A percentile compares a stretch with the other conserved stretches of the same genome.
These are phyloP conservation scores for Lecanoromycetidae sp. DNA, from an alignment of 2,329 filamentous ascomycete species.

Conservation along the genomic window DNA sequence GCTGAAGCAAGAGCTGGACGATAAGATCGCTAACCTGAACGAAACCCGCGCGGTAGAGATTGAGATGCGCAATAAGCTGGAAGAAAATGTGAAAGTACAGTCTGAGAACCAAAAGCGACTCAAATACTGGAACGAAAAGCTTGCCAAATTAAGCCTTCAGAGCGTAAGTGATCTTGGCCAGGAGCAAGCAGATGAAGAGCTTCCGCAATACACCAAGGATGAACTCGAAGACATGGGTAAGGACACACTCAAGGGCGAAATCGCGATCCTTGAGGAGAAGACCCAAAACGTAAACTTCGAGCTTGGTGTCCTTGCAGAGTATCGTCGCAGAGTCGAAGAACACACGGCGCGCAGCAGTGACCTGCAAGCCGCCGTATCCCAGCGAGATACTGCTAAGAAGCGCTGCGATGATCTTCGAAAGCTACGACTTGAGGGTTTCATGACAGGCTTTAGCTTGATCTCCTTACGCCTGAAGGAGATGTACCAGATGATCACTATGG, in stretches of 20 bases:
- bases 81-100: slow-evolving; percentile 86
- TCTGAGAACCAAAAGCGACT: slow-evolving; percentile 74
- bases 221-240: slow-evolving; percentile 54
- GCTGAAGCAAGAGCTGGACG: slow-evolving; percentile 75
- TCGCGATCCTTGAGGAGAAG: slow-evolving; percentile 56
- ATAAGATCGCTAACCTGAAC: slow-evolving; percentile 75
- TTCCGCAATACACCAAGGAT: slow-evolving; percentile 69
- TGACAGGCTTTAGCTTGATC: slow-evolving; percentile 92
- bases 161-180: slow-evolving; percentile 54
- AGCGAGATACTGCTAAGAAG: slow-evolving; percentile 79
- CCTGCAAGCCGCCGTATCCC: slow-evolving; percentile 61
- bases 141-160: slow-evolving; percentile 70
- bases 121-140: slow-evolving; percentile 80
- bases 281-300: slow-evolving; percentile 82
- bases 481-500: slow-evolving; percentile 99
- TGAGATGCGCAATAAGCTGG: slow-evolving; percentile 96
- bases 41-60: slow-evolving; percentile 82
- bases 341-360: slow-evolving; percentile 72
- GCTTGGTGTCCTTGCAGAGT: slow-evolving; percentile 76
- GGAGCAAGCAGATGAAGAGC: slow-evolving; percentile 34
- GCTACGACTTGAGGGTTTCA: slow-evolving; percentile 87
- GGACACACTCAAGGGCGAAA: slow-evolving; percentile 49
- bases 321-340: slow-evolving; percentile 74
- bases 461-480: slow-evolving; percentile 94
- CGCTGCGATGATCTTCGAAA: slow-evolving; percentile 85